Conservation (phyloP, 164 flowering plant species). For the Kalanchoe fedtschenkoi region DNA sequence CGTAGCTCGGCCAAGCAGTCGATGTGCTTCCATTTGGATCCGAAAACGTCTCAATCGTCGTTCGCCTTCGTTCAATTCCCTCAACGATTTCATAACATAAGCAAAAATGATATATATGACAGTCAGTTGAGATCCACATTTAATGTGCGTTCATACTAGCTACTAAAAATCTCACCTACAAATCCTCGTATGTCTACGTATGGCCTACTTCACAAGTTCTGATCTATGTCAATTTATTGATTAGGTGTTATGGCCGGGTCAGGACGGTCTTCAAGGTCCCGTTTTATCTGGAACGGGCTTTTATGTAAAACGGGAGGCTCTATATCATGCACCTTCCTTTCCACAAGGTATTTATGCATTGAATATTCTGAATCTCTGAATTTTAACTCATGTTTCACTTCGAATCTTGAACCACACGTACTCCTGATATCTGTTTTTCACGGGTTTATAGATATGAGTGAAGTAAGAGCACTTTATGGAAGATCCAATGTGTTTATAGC, state of each 20-base stretch:
- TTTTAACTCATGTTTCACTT: too few relatives aligned
- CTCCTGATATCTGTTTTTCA: too few relatives aligned
- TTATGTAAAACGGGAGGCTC: conserved; percentile 32
- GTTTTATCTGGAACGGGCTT: conserved; percentile 27
- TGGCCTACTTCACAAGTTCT: too few relatives aligned
- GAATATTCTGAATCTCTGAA: too few relatives aligned
- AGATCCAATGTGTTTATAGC: conserved; percentile 17
- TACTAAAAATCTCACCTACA: neutral
- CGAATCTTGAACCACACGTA: neutral
- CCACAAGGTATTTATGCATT: neutral
- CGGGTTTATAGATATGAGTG: neutral
- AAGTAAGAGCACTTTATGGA: neutral
- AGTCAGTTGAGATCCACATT: conserved; percentile 7
- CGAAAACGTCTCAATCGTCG: conserved; percentile 9
- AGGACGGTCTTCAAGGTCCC: conserved; percentile 45
- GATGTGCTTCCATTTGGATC: conserved; percentile 30
- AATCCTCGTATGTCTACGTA: neutral
- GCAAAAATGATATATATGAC: conserved; percentile 23
- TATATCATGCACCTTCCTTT: conserved; percentile 14
- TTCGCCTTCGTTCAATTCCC: conserved; percentile 30
- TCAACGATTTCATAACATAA: conserved; percentile 21
- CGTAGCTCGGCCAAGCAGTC: conserved; percentile 23
- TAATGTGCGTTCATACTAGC: conserved; percentile 6
- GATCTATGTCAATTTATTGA: neutral
- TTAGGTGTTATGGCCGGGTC: conserved; percentile 26